Conservation (phyloP, 129 eudicot species). For the Helichrysum umbraculigerum region DNA sequence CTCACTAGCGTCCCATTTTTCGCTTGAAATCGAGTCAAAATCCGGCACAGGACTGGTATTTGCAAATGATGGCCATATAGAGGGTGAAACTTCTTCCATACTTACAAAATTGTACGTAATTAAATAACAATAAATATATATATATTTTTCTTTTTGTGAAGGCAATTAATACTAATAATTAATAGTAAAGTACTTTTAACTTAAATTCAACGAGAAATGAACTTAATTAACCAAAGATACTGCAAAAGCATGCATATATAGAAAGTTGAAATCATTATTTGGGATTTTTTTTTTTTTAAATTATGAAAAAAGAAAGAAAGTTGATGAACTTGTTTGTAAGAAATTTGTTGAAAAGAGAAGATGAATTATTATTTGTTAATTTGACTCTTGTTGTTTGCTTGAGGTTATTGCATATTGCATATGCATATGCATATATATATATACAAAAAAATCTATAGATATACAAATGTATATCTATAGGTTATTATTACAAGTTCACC, state of each 20-base stretch:
- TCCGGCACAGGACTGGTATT: background rate
- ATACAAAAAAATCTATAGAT: background rate
- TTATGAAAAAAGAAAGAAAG: background rate
- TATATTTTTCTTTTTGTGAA: background rate
- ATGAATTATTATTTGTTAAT: background rate
- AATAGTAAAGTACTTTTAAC: background rate
- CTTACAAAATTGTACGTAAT: background rate
- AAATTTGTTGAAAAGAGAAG: background rate
- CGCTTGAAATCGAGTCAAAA: background rate
- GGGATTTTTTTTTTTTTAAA: background rate
- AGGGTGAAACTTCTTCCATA: background rate
- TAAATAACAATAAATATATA: background rate
- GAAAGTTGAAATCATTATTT: background rate
- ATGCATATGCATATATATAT: background rate
- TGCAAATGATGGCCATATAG: background rate
- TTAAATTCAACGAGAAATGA: background rate
- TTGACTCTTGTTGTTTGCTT: too few species aligned
- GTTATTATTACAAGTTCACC: background rate
- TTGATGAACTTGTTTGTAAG: background rate
- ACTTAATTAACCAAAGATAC: background rate
- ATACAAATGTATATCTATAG: background rate
- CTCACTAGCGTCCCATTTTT: background rate
- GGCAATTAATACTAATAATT: background rate
- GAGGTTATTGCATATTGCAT: background rate
- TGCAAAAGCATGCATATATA: too few species aligned